Evolutionary conservation across 1,284 basidiomycete species (phyloP).

Genomic region (Ustilago curta): DNA sequence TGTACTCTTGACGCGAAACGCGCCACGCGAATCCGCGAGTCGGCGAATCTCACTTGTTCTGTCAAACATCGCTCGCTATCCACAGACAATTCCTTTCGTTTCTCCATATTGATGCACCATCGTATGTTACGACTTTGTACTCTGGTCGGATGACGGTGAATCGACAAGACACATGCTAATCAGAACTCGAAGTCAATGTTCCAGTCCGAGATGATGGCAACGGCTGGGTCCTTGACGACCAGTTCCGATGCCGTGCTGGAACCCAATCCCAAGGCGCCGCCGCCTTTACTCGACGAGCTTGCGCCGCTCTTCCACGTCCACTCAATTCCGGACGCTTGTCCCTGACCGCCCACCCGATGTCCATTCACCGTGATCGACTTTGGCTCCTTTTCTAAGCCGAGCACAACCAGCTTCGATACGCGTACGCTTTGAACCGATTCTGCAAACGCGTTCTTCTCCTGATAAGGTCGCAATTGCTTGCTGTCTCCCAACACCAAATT

Average conservation of each 20-base stretch:
- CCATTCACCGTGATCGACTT: constrained; percentile 39
- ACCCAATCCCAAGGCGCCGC: constrained; percentile 14
- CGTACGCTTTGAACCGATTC: constrained; percentile 54
- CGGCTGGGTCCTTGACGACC: constrained; percentile 62
- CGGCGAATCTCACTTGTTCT: not conserved
- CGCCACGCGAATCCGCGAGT: constrained; percentile 16
- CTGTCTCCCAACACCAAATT: constrained; percentile 36
- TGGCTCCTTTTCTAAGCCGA: constrained; percentile 58
- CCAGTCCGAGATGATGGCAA: constrained; percentile 58
- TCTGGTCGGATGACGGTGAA: not conserved
- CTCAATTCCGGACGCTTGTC: constrained; percentile 14
- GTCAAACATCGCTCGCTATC: not conserved
- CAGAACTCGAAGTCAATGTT: constrained; percentile 48
- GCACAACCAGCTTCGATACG: constrained; percentile 64
- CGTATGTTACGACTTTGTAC: not conserved
- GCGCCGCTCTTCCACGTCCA: constrained; percentile 53
- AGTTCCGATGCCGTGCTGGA: constrained; percentile 51
- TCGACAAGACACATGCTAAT: not conserved
- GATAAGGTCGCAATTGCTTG: constrained; percentile 40
- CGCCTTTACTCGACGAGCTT: constrained; percentile 34
- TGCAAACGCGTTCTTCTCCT: constrained; percentile 53
- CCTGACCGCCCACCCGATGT: constrained; percentile 17
- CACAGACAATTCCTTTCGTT: not conserved
- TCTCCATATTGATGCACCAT: not conserved
- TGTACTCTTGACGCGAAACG: constrained; percentile 10